Evolutionary conservation across 306 rosid genomes (phyloP), one percentile per base, ranked within the genome.

Genomic region (Vigna radiata): DNA sequence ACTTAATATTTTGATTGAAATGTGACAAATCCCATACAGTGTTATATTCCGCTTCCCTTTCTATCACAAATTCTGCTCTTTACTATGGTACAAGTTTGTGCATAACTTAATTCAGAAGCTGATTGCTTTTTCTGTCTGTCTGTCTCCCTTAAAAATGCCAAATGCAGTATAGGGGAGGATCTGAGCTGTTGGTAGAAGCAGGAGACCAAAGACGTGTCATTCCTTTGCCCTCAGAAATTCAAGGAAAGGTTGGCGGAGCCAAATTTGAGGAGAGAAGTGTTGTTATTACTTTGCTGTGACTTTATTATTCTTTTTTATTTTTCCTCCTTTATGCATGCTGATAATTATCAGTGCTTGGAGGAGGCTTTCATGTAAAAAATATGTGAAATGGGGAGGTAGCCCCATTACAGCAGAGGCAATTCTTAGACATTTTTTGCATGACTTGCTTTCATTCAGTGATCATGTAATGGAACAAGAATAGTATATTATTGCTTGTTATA

Each of bases 131-230:
- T 80, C 53, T 13, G 12, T 41, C 14, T 49, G 4, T 70, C 25
- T 47, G 6, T 78, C 15, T 7, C 82, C 59, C 11, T 66, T 44
- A 3, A 72, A 61, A 36, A 59, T 14, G 16, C 19, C 29, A 64
- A 73, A 59, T 89, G 87, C 92, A 92, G 98, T 89, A 84, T 79
- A 87, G 97, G 67, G 98, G 97, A 86, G 96, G 98, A 78, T 89
- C 96, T 12, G 98, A 95, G 88, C 84, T 95, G 41, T 78, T 95
- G 84, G 97, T 95, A 73, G 98, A 95, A 90, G 98, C 98, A 2
- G 98, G 98, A 7, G 98, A 95, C 80, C 97, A 95, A 83, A 91
- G 97, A 66, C 97, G 98, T 2, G 96, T 84, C 74, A 95, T 95
- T 79, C 77, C 72, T 68, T 76, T 95, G 91, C 97, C 98, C 62